Evolutionary conservation across 2,329 filamentous ascomycete genomes (phyloP), one percentile per base, ranked within the genome.

Genomic region (Xylariaceae sp.): DNA sequence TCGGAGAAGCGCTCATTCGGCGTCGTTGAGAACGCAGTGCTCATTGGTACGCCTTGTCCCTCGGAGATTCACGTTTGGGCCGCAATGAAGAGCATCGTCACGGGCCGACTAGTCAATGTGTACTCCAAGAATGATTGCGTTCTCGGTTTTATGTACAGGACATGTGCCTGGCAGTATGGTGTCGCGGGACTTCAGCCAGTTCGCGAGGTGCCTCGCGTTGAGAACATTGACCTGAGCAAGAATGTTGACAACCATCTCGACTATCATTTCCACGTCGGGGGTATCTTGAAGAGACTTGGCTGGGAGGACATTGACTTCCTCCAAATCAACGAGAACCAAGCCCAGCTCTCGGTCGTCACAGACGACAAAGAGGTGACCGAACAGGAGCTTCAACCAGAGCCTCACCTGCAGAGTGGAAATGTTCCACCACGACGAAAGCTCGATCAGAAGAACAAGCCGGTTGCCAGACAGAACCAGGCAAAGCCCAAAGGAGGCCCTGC

Each of bases 61-160:
- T 84, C 88, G 1, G 81, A 87, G 18, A 79, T 79, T 2, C 76
- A 79, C 7, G 84, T 89, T 48, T 97, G 93, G 92, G 78, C 87
- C 28, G 78, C 83, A 6, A 80, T 96, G 65, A 85, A 89, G 57
- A 87, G 83, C 53, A 88, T 93, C 2, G 90, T 96, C 4, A 80
- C 84, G 39, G 91, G 92, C 0, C 83, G 91, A 18, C 76, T 97
- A n/a, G 80, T 97, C 64, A 97, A 97, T 61, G 90, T 94, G 3
- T 97, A 87, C 68, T 95, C 89, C 1, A 84, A 87, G 47, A 89
- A 90, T 43, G 93, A 97, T 68, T 91, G 90, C 59, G 84, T 97
- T 19, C 83, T 97, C 2, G 91, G 85, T 1, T 96, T 97, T 67
- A 75, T 97, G 38, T 96, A 93, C 68, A 86, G 93, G 46, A 89